A percentile compares a stretch with the other conserved stretches of the same genome.
phyloP scores from a whole-genome alignment of 2,329 filamentous ascomycete genomes.

The Colletotrichum horii region DNA sequence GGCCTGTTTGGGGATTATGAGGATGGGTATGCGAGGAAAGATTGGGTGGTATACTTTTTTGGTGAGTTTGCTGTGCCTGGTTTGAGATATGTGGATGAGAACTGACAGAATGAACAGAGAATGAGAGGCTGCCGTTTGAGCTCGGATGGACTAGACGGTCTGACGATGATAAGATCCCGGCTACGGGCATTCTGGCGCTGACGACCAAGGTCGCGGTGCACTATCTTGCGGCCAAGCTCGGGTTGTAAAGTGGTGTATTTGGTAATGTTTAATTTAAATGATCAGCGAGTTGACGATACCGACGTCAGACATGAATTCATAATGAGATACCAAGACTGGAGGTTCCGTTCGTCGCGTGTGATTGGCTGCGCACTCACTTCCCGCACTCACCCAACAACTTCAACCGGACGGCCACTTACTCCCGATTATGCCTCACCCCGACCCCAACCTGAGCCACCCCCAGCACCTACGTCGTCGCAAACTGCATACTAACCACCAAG shows the following conservation, averaged over 20 bases:
- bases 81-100: background rate
- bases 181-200: background rate
- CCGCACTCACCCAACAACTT: background rate
- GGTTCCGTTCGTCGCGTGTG: background rate
- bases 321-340: background rate
- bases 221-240: background rate
- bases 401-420: background rate
- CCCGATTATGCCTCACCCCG: background rate
- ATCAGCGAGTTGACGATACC: background rate
- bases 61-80: background rate
- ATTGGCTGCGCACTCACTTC: background rate
- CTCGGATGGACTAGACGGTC: constrained; percentile 3
- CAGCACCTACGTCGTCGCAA: background rate
- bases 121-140: background rate
- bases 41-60: constrained; percentile 22
- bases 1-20: constrained; percentile 20
- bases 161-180: constrained; percentile 4
- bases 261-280: background rate
- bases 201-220: background rate
- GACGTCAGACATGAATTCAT: background rate
- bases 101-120: background rate
- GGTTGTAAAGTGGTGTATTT: background rate
- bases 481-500: background rate
- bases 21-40: constrained; percentile 19
- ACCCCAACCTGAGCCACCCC: background rate